phyloP scores from a whole-genome alignment of 306 rosid genomes.

The Parietaria judaica region DNA sequence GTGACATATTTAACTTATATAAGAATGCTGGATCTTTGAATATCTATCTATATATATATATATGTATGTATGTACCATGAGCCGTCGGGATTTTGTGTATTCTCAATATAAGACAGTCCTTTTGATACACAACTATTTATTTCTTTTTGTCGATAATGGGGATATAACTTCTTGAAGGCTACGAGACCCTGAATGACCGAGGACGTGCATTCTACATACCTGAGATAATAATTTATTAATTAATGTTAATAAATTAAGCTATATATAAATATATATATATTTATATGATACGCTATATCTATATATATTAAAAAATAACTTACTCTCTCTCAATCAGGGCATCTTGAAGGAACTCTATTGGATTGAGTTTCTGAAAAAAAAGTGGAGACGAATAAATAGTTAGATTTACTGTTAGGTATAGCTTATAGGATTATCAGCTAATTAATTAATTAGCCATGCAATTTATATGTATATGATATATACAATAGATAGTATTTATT shows the following conservation, averaged over 20 bases:
- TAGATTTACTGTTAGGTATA: too few species aligned
- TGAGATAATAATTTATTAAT: not conserved
- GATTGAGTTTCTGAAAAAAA: constrained; percentile 33
- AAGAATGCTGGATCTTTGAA: not conserved
- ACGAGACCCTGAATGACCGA: constrained; percentile 45
- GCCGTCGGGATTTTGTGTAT: constrained; percentile 54
- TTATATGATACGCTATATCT: too few species aligned
- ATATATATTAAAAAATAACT: too few species aligned
- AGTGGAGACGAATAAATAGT: not conserved
- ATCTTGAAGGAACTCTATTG: constrained; percentile 49
- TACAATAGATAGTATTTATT: too few species aligned
- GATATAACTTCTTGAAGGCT: constrained; percentile 51
- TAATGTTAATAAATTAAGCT: too few species aligned
- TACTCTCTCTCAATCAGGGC: constrained; percentile 52
- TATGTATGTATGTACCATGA: constrained; percentile 43
- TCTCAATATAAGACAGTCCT: constrained; percentile 37
- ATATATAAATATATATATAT: too few species aligned
- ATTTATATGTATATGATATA: too few species aligned
- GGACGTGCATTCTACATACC: constrained; percentile 61
- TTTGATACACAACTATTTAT: constrained; percentile 37
- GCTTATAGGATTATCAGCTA: too few species aligned
- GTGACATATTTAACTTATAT: too few species aligned
- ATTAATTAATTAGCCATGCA: too few species aligned
- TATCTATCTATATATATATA: too few species aligned
- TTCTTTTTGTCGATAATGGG: constrained; percentile 44